These are phyloP conservation scores for Cylindrodendrum hubeiense DNA, from an alignment of 2,329 filamentous ascomycete species.

Conservation along the genomic window DNA sequence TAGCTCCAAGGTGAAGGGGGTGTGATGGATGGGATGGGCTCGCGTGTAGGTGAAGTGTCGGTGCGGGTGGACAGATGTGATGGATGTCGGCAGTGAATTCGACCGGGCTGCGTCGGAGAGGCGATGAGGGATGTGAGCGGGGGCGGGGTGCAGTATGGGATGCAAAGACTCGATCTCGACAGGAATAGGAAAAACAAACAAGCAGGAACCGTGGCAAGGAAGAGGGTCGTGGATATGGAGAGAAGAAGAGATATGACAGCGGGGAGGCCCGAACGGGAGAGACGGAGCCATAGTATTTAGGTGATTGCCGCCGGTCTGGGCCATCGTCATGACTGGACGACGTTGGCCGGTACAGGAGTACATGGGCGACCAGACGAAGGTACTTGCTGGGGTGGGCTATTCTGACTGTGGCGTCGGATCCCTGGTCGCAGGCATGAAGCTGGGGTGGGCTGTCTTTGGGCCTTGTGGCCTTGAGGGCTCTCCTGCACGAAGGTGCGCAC, in stretches of 20 bases:
- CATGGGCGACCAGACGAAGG: slow-evolving; percentile 39
- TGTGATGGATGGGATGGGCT: slow-evolving; percentile 39
- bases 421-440: slow-evolving; percentile 33
- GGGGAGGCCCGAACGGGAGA: slow-evolving; percentile 39
- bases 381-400: slow-evolving; percentile 40
- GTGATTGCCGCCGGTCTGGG: slow-evolving; percentile 40
- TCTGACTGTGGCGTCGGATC: slow-evolving; percentile 44
- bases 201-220: slow-evolving; percentile 33
- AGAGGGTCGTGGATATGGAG: slow-evolving; percentile 32
- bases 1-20: slow-evolving; percentile 41
- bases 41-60: slow-evolving; percentile 40
- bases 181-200: slow-evolving; percentile 23
- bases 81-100: slow-evolving; percentile 24
- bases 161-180: slow-evolving; percentile 12
- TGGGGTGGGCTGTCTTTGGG: slow-evolving; percentile 20
- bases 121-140: slow-evolving; percentile 36
- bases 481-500: slow-evolving; percentile 6
- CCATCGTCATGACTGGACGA: slow-evolving; percentile 46
- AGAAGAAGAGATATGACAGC: slow-evolving; percentile 34
- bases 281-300: slow-evolving; percentile 48
- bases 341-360: slow-evolving; percentile 41
- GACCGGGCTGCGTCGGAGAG: slow-evolving; percentile 25
- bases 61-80: slow-evolving; percentile 30
- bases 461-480: slow-evolving; percentile 13
- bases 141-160: slow-evolving; percentile 23